Base-by-base conservation (phyloP, 164 flowering plant genomes). In the Annona squamosa region DNA sequence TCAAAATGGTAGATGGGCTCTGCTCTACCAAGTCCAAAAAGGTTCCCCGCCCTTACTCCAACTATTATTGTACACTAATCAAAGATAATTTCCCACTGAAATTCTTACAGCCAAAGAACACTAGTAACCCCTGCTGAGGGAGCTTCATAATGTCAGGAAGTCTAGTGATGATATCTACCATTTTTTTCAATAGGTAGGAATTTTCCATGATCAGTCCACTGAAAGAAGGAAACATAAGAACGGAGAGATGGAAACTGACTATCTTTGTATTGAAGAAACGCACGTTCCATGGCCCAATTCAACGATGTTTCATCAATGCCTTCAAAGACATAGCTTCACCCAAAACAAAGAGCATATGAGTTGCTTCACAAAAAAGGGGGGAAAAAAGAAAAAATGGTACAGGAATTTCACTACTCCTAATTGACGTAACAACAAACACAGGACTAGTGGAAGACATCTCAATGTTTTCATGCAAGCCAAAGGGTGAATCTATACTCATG, bases 231-330 rank as follows among this genome's bases (percentile, higher is more conserved):
- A 65, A 72, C 19, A 48, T 64, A 46, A 17, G 41, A 17, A 16
- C 2, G 19, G 12, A 47, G 67, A 69, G n/a, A 5, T 52, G 45
- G 5, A 26, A 67, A 74, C 89, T 81, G 82, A 89, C 92, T 84
- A 43, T 85, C 84, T 64, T 71, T 76, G 78, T 84, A 89, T 71
- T 63, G 72, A 44, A 68, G 67, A 70, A 87, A 87, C 67, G 92
- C 87, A 46, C 88, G 90, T n/a, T 84, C 87, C 41, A 87, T 66
- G 73, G 88, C 86, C 72, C 74, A 46, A 66, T 78, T 74, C 72
- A 89, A 72, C 70, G 92, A 87, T 74, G 82, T 84, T 82, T 87
- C 90, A 77, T 89, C 92, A 71, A 89, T 86, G 64, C 92, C 92
- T 81, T 89, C 88, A 72, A 89, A 89, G 69, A 86, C 85, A 79